Conservation (phyloP, 2,329 filamentous ascomycete species). For the Proliferodiscus dingleyae region DNA sequence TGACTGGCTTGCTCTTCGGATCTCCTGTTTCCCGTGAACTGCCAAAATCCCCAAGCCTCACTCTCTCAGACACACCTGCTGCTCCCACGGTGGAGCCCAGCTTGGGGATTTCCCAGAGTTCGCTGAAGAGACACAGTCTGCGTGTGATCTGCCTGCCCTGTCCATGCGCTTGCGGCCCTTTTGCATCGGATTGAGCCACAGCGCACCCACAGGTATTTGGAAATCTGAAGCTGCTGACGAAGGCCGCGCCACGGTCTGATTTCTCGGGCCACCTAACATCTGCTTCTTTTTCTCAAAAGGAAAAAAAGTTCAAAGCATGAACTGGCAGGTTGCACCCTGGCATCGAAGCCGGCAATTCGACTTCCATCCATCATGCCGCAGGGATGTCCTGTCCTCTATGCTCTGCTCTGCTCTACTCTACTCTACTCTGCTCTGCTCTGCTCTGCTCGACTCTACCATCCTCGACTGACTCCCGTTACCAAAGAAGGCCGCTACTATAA, state of each 20-base stretch:
- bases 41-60: neutral
- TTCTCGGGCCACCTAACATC: no score
- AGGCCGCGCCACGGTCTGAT: neutral
- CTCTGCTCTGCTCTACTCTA: no score
- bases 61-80: neutral
- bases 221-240: constrained; percentile 1
- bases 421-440: no score
- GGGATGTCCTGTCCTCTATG: no score
- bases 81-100: neutral
- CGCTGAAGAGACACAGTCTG: no score
- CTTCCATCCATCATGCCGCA: neutral
- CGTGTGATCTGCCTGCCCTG: neutral
- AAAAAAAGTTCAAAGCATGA: no score
- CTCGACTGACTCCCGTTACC: no score
- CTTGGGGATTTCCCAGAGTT: neutral
- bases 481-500: no score
- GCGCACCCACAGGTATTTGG: constrained; percentile 5
- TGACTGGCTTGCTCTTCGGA: no score
- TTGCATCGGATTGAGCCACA: constrained; percentile 17
- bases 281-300: no score
- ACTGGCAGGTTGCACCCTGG: neutral
- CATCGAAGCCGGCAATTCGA: neutral
- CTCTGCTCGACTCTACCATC: no score
- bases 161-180: neutral
- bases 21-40: no score